Evolutionary conservation across 1,284 basidiomycete species (phyloP), one percentile per base, ranked within the genome.

Genomic region (Austroboletus novae-zelandiae): DNA sequence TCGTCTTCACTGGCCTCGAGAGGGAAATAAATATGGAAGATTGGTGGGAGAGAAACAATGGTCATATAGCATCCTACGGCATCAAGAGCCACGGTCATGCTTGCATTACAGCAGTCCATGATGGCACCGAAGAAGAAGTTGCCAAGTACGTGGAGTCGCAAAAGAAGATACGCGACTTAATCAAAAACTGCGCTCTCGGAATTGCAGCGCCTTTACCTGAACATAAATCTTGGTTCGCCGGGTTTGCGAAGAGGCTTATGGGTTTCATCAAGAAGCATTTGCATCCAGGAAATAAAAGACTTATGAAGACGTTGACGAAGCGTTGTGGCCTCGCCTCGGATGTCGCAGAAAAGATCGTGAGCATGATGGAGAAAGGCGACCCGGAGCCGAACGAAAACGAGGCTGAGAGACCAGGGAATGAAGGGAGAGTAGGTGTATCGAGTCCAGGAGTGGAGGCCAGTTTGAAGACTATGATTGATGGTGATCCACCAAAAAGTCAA

Each of bases 341-440:
- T 23, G 20, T 23, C 20, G 20, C 20, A 23, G 20, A 23, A 23
- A 23, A 23, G 5, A 23, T 65, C 11, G 57, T 40, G 20, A 47
- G 48, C 1, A 59, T 69, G 52, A 65, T 69, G 55, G 56, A 55
- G 29, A 58, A 48, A 32, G 47, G 39, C 2, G 62, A 63, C 8
- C 0, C 42, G 10, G 48, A 51, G 36, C n/a, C n/a, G 35, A 49
- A 40, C 27, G 36, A 34, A 40, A 25, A 25, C 39, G 39, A 40
- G 17, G 9, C 17, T 17, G 36, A 18, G 1, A 17, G 9, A 3
- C 17, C 10, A 11, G 7, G 11, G 36, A 9, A 37, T 4, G 15
- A n/a, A 34, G 32, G 15, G 13, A 7, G 9, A 18, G 4, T 3
- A 36, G n/a, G 35, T 18, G 35, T 11, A 6, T 36, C 35, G 13